Conservation (phyloP, 2,329 filamentous ascomycete genomes). For the Phialemoniopsis sp. region DNA sequence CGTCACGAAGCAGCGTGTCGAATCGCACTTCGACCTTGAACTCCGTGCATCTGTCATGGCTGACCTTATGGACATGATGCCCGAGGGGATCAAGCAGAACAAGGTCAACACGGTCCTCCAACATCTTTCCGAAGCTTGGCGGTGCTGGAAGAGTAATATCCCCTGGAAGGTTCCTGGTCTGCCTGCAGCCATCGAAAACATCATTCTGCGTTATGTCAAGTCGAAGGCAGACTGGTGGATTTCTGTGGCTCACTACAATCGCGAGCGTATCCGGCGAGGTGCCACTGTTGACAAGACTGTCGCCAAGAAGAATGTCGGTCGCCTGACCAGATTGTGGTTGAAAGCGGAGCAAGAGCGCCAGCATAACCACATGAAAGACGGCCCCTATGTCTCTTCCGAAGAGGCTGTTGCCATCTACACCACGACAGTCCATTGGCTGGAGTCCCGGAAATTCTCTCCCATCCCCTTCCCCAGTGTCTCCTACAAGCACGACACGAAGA, state of each 20-base stretch:
- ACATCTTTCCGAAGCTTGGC: conserved; percentile 96
- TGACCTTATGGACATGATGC: conserved; percentile 99
- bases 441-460: conserved; percentile 96
- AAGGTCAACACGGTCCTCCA: conserved; percentile 98
- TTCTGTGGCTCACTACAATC: conserved; percentile 97
- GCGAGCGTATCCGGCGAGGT: conserved; percentile 91
- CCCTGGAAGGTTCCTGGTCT: conserved; percentile 98
- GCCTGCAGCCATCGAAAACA: conserved; percentile 96
- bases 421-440: conserved; percentile 97
- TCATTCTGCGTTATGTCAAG: conserved; percentile 97
- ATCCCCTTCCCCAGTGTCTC: conserved; percentile 98
- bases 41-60: conserved; percentile 98
- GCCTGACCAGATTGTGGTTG: conserved; percentile 90
- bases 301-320: conserved; percentile 97
- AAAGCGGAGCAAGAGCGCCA: conserved; percentile 98
- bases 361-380: conserved; percentile 99
- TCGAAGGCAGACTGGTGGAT: conserved; percentile 99
- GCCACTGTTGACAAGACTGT: conserved; percentile 99
- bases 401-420: conserved; percentile 99
- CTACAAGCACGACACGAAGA: conserved; percentile 99
- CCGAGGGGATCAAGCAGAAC: conserved; percentile 98
- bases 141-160: conserved; percentile 99
- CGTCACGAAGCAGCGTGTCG: conserved; percentile 97
- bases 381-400: conserved; percentile 95
- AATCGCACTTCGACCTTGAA: conserved; percentile 97